Conservation (phyloP, 192 early-diverging fungal genomes). For the Blastocladiella britannica region DNA sequence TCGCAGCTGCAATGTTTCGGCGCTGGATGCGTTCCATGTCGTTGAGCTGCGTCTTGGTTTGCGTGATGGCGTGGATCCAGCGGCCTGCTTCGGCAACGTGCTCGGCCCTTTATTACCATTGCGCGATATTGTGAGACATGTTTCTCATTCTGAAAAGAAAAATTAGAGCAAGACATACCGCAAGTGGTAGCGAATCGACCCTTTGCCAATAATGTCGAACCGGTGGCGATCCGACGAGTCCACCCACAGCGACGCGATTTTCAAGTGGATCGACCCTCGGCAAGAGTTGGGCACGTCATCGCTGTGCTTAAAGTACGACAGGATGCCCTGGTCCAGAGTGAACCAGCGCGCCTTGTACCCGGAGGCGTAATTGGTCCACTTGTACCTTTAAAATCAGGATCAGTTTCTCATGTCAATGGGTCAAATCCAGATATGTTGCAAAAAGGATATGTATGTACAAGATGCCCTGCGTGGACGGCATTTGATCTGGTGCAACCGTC, state of each 20-base stretch:
- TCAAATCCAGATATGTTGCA: no score
- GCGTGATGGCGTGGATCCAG: slow-evolving; percentile 59
- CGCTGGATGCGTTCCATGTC: no score
- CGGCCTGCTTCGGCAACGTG: slow-evolving; percentile 51
- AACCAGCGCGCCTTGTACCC: slow-evolving; percentile 67
- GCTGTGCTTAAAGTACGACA: slow-evolving; percentile 66
- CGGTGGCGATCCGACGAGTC: slow-evolving; percentile 39
- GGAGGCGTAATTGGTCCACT: slow-evolving; percentile 71
- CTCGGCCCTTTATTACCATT: no score
- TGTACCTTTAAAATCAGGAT: no score
- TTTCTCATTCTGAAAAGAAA: no score
- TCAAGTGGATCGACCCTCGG: slow-evolving; percentile 57
- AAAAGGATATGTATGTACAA: no score
- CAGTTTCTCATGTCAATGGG: no score
- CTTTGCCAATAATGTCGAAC: slow-evolving; percentile 62
- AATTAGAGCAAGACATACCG: no score
- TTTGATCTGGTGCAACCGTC: slow-evolving; percentile 8
- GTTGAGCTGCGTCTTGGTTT: slow-evolving; percentile 31
- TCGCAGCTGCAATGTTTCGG: no score
- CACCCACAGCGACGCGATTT: slow-evolving; percentile 41
- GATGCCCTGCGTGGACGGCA: slow-evolving; percentile 31
- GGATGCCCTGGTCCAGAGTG: slow-evolving; percentile 51
- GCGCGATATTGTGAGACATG: no score
- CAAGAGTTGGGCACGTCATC: slow-evolving; percentile 53
- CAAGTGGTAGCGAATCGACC: slow-evolving; percentile 47